phyloP scores from a whole-genome alignment of 163 green algal genomes.

The Picocystis sp. region DNA sequence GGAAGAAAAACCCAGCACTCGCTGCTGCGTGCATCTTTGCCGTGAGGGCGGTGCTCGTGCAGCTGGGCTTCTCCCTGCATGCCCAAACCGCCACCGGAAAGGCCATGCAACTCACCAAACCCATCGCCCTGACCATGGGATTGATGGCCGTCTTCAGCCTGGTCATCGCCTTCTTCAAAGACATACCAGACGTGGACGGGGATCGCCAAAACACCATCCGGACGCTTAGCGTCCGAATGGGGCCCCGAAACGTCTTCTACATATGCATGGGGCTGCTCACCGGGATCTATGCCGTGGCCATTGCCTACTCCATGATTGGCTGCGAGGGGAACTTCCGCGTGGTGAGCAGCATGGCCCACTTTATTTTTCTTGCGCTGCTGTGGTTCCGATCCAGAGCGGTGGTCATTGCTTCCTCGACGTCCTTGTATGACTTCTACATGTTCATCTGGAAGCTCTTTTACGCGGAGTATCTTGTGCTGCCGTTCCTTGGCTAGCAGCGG shows the following conservation, averaged over 20 bases:
- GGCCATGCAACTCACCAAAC: constrained; percentile 20
- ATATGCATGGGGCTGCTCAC: constrained; percentile 53
- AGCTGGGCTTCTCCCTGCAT: constrained; percentile 25
- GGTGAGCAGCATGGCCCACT: constrained; percentile 28
- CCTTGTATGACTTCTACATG: constrained; percentile 30
- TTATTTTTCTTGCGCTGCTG: constrained; percentile 26
- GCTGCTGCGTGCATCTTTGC: constrained; percentile 77
- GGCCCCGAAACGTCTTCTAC: constrained; percentile 52
- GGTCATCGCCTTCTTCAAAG: constrained; percentile 93
- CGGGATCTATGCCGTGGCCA: constrained; percentile 12
- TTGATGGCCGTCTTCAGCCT: constrained; percentile 89
- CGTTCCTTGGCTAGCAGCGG: constrained; percentile 27
- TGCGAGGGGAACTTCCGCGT: constrained; percentile 29
- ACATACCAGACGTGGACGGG: constrained; percentile 76
- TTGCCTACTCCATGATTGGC: constrained; percentile 18
- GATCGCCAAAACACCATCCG: constrained; percentile 36
- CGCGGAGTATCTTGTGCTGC: constrained; percentile 47
- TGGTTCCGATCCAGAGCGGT: constrained; percentile 21
- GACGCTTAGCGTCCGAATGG: constrained; percentile 65
- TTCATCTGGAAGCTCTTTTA: constrained; percentile 66
- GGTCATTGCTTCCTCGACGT: constrained; percentile 27
- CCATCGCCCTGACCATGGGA: constrained; percentile 51
- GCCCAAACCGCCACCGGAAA: not conserved
- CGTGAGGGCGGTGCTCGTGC: constrained; percentile 31
- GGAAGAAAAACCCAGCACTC: constrained; percentile 75